Evolutionary conservation across 2,329 filamentous ascomycete genomes (phyloP).

Genomic region (Dryadomyces quercivorus): DNA sequence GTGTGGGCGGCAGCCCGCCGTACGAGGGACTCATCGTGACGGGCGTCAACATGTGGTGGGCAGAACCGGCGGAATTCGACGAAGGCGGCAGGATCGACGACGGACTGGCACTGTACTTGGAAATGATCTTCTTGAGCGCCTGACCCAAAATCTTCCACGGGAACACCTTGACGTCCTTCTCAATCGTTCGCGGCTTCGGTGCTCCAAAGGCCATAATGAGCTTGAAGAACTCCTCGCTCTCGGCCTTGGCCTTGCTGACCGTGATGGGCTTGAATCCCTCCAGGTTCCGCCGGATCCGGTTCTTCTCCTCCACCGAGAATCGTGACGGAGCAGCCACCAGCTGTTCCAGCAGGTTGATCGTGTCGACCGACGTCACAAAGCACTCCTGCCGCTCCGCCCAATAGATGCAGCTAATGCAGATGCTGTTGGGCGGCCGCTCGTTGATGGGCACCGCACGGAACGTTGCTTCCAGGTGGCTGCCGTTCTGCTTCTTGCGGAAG

Average conservation of each 20-base stretch:
- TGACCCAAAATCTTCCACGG: conserved; percentile 82
- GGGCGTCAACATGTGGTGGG: conserved; percentile 28
- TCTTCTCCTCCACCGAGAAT: conserved; percentile 97
- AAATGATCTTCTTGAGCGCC: conserved; percentile 94
- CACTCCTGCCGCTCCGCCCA: conserved; percentile 88
- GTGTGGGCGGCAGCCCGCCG: conserved; percentile 34
- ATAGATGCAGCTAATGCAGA: conserved; percentile 94
- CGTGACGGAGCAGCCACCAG: conserved; percentile 62
- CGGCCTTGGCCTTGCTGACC: conserved; percentile 81
- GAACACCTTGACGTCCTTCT: conserved; percentile 99
- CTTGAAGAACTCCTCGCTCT: conserved; percentile 97
- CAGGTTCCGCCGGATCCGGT: conserved; percentile 87
- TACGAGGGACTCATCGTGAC: conserved; percentile 25
- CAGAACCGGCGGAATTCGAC: conserved; percentile 10
- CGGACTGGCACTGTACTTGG: conserved; percentile 67
- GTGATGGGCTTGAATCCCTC: conserved; percentile 89
- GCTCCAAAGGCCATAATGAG: conserved; percentile 95
- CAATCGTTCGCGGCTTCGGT: conserved; percentile 93
- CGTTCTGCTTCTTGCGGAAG: conserved; percentile 72
- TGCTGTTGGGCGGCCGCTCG: conserved; percentile 70
- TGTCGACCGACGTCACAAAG: conserved; percentile 93
- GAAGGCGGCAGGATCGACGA: conserved; percentile 22
- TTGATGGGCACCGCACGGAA: conserved; percentile 71
- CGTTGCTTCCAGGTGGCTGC: conserved; percentile 66
- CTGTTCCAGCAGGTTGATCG: conserved; percentile 87